Conservation (phyloP, 2,329 filamentous ascomycete genomes). For the Gremmenia infestans region DNA sequence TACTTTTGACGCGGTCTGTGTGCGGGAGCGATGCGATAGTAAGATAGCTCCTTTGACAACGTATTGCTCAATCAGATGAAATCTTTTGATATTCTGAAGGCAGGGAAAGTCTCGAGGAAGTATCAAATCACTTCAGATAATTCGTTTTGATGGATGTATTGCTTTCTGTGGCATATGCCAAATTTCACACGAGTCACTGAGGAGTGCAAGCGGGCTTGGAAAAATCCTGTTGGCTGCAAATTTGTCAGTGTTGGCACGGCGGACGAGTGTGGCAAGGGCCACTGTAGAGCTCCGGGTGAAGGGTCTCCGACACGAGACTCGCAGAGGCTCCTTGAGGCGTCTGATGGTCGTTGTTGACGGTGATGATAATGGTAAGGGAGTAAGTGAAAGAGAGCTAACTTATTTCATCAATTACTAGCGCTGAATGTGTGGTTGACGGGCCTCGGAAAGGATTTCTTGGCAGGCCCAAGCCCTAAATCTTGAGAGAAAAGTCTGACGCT, state of each 20-base stretch:
- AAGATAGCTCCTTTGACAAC: background rate
- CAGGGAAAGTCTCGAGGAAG: slow-evolving; percentile 2
- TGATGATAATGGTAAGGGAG: slow-evolving; percentile 7
- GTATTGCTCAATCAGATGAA: background rate
- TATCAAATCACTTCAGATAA: slow-evolving; percentile 2
- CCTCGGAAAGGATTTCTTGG: slow-evolving; percentile 14
- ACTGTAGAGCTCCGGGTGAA: slow-evolving; percentile 8
- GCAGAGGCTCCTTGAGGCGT: background rate
- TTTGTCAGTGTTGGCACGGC: slow-evolving; percentile 1
- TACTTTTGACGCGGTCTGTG: background rate
- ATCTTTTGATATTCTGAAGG: slow-evolving; percentile 1
- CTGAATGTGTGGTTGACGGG: slow-evolving; percentile 8
- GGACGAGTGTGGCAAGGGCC: slow-evolving; percentile 1
- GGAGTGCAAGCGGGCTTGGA: slow-evolving; percentile 1
- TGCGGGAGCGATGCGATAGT: background rate
- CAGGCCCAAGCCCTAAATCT: slow-evolving; percentile 8
- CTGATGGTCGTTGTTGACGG: slow-evolving; percentile 3
- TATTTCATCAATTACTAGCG: slow-evolving; percentile 17
- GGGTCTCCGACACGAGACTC: slow-evolving; percentile 1
- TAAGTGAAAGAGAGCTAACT: slow-evolving; percentile 20
- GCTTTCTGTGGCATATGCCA: slow-evolving; percentile 15
- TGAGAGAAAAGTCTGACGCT: background rate
- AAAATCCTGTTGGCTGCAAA: slow-evolving; percentile 3
- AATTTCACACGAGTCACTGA: slow-evolving; percentile 2
- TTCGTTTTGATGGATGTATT: slow-evolving; percentile 6